Evolutionary conservation across 345 rosid genomes (phyloP).

Genomic region (Arabidopsis thaliana): TAIR10.1 NC_003074.8:3602501-3603000

Average conservation of each 20-base stretch:
- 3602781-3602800: background rate
- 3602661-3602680: background rate
- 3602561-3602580: background rate
- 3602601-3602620: conserved; percentile 13
- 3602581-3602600: background rate
- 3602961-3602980: conserved; percentile 33
- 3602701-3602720: too few relatives aligned
- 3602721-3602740: conserved; percentile 14
- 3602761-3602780: conserved; percentile 2
- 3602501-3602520: conserved; percentile 30
- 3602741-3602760: conserved; percentile 11
- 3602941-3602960: conserved; percentile 2
- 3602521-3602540: conserved; percentile 52
- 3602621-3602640: background rate
- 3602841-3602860: conserved; percentile 2
- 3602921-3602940: conserved; percentile 26
- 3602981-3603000: conserved; percentile 51
- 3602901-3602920: conserved; percentile 33
- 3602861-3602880: conserved; percentile 4
- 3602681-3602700: conserved; percentile 2
- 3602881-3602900: conserved; percentile 9
- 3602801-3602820: background rate
- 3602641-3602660: conserved; percentile 26
- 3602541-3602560: conserved; percentile 21
- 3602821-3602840: conserved; percentile 16